Conservation (phyloP, 139 green algal genomes). For the Chlorella vulgaris region DNA sequence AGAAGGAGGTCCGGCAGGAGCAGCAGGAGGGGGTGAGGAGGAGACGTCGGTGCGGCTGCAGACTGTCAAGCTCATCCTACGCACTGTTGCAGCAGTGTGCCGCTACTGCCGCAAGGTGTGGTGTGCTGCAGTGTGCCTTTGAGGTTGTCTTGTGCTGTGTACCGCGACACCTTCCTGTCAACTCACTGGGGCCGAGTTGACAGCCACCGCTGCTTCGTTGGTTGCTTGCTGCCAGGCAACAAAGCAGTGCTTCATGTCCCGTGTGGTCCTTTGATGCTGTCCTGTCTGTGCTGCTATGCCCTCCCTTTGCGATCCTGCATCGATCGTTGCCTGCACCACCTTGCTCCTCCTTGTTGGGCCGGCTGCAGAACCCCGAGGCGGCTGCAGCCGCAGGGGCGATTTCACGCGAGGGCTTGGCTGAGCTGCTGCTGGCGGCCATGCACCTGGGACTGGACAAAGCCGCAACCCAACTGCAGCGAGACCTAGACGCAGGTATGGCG, state of each 20-base stretch:
- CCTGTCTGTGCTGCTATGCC: too few relatives aligned
- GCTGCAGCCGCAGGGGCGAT: background rate
- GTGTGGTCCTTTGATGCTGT: too few relatives aligned
- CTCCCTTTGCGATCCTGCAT: too few relatives aligned
- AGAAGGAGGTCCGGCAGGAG: background rate
- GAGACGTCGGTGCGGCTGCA: constrained; percentile 14
- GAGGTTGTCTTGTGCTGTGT: too few relatives aligned
- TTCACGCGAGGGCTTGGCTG: background rate
- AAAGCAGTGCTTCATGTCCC: too few relatives aligned
- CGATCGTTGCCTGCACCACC: background rate
- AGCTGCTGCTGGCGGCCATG: constrained; percentile 19
- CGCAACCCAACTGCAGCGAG: constrained; percentile 16
- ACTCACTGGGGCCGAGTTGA: too few relatives aligned
- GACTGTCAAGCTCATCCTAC: constrained; percentile 20
- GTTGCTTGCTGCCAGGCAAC: too few relatives aligned
- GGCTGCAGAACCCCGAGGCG: constrained; percentile 5
- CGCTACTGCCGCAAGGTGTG: constrained; percentile 26
- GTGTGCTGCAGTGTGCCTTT: background rate
- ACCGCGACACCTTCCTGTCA: too few relatives aligned
- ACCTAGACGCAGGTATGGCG: background rate
- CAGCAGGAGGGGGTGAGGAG: background rate
- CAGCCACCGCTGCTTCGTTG: too few relatives aligned
- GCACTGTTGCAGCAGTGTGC: constrained; percentile 2
- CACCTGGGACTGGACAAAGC: constrained; percentile 17
- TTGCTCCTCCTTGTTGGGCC: background rate